These are phyloP conservation scores for Akanthomyces dipterigenus DNA, from an alignment of 2,329 filamentous ascomycete species.

Conservation along the genomic window DNA sequence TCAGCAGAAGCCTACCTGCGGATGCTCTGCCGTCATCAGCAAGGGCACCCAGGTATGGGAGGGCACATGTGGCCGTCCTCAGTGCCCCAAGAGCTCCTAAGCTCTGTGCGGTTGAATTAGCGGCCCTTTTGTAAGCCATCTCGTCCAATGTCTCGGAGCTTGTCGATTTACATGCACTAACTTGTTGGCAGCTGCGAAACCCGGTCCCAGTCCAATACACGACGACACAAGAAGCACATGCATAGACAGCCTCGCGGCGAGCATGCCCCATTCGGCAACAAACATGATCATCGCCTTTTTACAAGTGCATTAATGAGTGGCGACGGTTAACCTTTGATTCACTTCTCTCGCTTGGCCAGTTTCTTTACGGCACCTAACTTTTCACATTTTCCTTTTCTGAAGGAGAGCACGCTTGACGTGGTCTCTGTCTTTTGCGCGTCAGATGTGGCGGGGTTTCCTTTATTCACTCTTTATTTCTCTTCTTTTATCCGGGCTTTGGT, in stretches of 20 bases:
- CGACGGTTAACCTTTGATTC: neutral
- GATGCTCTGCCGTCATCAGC: constrained; percentile 21
- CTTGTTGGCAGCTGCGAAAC: neutral
- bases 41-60: constrained; percentile 25
- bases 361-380: neutral
- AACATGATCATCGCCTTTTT: neutral
- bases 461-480: neutral
- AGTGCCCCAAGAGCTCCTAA: constrained; percentile 20
- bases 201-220: neutral
- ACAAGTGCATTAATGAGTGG: neutral
- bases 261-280: constrained; percentile 7
- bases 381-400: neutral
- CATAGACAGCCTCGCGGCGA: constrained; percentile 10
- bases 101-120: neutral
- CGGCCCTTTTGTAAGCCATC: neutral
- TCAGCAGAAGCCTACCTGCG: constrained; percentile 23
- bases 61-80: constrained; percentile 25
- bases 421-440: neutral
- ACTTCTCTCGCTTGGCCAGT: neutral
- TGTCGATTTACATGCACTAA: neutral
- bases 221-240: constrained; percentile 3
- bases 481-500: neutral
- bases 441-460: neutral
- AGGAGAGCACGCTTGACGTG: neutral
- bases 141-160: no score